phyloP scores from a whole-genome alignment of 2,329 filamentous ascomycete genomes.

The Fusarium siculi region DNA sequence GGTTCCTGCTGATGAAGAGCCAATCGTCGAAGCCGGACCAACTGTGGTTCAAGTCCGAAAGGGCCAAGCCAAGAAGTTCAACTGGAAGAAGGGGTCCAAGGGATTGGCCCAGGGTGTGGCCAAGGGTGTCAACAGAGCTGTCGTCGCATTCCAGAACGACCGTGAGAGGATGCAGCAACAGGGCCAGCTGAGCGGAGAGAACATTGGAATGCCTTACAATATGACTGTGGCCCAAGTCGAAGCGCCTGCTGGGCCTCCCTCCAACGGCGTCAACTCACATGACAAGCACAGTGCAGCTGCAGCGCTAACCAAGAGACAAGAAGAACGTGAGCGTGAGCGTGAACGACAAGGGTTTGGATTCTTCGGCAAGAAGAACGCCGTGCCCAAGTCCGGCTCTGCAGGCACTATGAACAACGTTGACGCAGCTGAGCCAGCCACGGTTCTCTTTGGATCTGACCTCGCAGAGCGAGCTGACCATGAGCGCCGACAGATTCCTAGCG shows the following conservation, averaged over 20 bases:
- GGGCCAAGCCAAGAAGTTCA: constrained; percentile 94
- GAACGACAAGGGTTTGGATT: constrained; percentile 74
- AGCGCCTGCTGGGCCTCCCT: constrained; percentile 50
- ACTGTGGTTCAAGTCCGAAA: constrained; percentile 96
- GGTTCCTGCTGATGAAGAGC: constrained; percentile 73
- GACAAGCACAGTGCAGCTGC: constrained; percentile 31
- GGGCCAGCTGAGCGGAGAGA: constrained; percentile 68
- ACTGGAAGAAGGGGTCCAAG: constrained; percentile 97
- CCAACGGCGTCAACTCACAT: constrained; percentile 45
- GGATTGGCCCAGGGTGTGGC: constrained; percentile 93
- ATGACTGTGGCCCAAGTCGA: constrained; percentile 70
- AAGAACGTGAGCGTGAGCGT: constrained; percentile 50
- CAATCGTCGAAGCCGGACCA: constrained; percentile 76
- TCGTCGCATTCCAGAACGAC: constrained; percentile 74
- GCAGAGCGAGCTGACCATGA: constrained; percentile 88
- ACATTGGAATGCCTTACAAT: constrained; percentile 76
- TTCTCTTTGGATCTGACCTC: constrained; percentile 90
- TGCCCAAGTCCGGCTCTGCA: constrained; percentile 63
- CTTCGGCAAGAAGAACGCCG: constrained; percentile 68
- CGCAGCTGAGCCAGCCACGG: constrained; percentile 64
- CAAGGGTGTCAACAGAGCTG: constrained; percentile 93
- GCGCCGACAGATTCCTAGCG: constrained; percentile 86
- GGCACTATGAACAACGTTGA: constrained; percentile 55
- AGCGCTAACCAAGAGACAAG: constrained; percentile 39
- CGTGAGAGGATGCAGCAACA: constrained; percentile 66